These are phyloP conservation scores for Quercus glauca DNA, from an alignment of 306 rosid species.

Conservation along the genomic window DNA sequence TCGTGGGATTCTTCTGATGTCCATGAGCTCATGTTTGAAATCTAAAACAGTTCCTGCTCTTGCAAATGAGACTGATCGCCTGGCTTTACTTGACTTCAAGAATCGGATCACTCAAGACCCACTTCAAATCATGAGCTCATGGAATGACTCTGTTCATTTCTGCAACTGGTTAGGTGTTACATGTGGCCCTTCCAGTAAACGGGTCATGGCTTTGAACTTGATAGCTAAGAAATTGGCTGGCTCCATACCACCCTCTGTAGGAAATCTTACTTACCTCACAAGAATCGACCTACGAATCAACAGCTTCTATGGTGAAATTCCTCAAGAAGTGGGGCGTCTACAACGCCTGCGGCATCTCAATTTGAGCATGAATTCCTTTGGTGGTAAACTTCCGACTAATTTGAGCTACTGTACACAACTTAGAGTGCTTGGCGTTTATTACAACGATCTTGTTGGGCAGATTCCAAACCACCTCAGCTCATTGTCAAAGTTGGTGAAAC, in stretches of 20 bases:
- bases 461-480: constrained; percentile 8
- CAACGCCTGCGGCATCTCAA: constrained; percentile 13
- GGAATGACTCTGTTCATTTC: constrained; percentile 38
- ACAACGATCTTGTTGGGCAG: constrained; percentile 4
- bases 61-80: constrained; percentile 33
- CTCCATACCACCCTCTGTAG: constrained; percentile 32
- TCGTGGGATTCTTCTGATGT: constrained; percentile 8
- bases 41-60: not conserved
- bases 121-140: constrained; percentile 27
- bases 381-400: constrained; percentile 39
- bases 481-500: not conserved
- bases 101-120: constrained; percentile 29
- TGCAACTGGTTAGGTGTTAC: constrained; percentile 14
- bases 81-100: constrained; percentile 42
- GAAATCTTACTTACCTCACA: constrained; percentile 42
- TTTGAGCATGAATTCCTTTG: constrained; percentile 14
- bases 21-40: constrained; percentile 12
- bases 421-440: not conserved
- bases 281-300: constrained; percentile 7
- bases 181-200: constrained; percentile 4
- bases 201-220: constrained; percentile 19
- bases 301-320: constrained; percentile 15
- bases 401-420: constrained; percentile 23
- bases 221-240: constrained; percentile 6
- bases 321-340: constrained; percentile 15